Evolutionary conservation across 2,329 filamentous ascomycete species (phyloP).

Genomic region (Microdochium bolleyi): DNA sequence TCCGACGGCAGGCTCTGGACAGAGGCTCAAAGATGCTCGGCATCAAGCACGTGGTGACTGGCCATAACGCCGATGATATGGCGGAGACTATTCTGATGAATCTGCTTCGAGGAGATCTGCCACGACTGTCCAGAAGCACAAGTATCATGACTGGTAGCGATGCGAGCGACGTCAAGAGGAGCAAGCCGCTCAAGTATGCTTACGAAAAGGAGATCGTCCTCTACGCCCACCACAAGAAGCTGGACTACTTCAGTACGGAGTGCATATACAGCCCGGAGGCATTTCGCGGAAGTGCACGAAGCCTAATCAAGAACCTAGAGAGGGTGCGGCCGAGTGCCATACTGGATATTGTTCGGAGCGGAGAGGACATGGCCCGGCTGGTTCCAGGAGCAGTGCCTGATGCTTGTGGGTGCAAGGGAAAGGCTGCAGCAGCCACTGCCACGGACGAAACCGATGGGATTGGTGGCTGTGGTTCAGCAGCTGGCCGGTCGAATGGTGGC

Average conservation of each 20-base stretch:
- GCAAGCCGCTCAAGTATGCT: conserved; percentile 94
- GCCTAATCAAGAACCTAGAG: conserved; percentile 91
- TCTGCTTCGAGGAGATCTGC: conserved; percentile 79
- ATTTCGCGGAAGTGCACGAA: conserved; percentile 85
- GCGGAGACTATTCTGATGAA: conserved; percentile 99
- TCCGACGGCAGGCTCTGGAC: conserved; percentile 87
- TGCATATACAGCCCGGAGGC: conserved; percentile 98
- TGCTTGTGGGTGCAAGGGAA: conserved; percentile 38
- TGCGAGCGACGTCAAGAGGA: conserved; percentile 83
- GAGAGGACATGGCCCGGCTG: conserved; percentile 92
- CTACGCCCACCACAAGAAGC: conserved; percentile 91
- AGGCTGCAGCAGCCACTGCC: conserved; percentile 20
- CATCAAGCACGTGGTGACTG: conserved; percentile 91
- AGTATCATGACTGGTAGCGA: conserved; percentile 76
- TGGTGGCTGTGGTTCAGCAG: conserved; percentile 69
- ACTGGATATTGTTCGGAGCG: conserved; percentile 86
- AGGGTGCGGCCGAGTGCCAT: conserved; percentile 90
- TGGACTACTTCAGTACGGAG: conserved; percentile 97
- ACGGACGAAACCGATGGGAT: conserved; percentile 42
- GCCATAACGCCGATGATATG: conserved; percentile 95
- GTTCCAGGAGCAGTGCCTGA: conserved; percentile 53
- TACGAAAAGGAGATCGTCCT: conserved; percentile 99
- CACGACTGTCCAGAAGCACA: conserved; percentile 79
- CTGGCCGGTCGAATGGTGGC: conserved; percentile 57
- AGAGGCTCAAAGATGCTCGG: conserved; percentile 80